A percentile compares a stretch with the other conserved stretches of the same genome.
Evolutionary conservation across 257 asterid genomes (phyloP).

Genomic region (Asclepias syriaca): DNA sequence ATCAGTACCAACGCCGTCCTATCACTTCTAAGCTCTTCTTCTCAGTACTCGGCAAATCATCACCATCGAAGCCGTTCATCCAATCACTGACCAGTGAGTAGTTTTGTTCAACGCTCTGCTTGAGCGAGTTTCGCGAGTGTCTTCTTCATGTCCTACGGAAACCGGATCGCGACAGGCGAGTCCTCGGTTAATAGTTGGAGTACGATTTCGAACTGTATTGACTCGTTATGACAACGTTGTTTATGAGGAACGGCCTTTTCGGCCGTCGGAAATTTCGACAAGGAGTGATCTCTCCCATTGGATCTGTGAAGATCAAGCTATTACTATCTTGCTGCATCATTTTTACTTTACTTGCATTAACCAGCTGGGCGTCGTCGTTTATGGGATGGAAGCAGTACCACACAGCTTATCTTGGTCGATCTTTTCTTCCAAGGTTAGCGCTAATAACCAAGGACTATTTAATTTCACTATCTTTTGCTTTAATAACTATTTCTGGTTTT

Average conservation of each 20-base stretch:
- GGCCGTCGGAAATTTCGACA: slow-evolving; percentile 70
- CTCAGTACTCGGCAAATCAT: neutral
- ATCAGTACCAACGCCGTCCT: neutral
- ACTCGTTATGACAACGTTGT: slow-evolving; percentile 7
- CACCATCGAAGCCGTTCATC: neutral
- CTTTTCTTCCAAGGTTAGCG: slow-evolving; percentile 39
- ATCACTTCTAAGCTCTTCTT: neutral
- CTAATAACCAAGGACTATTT: slow-evolving; percentile 4
- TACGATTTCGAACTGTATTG: neutral
- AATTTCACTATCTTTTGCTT: neutral
- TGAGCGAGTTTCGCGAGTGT: neutral
- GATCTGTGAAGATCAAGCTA: slow-evolving; percentile 66
- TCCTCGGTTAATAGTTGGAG: neutral
- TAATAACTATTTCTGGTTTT: neutral
- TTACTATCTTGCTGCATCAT: slow-evolving; percentile 44
- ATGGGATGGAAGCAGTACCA: slow-evolving; percentile 42
- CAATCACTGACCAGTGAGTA: neutral
- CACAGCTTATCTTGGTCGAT: slow-evolving; percentile 27
- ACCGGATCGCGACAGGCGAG: neutral
- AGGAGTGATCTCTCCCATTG: slow-evolving; percentile 52
- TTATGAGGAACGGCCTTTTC: slow-evolving; percentile 51
- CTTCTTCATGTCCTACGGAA: neutral
- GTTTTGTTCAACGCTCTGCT: neutral
- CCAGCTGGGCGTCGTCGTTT: slow-evolving; percentile 51
- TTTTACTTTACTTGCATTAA: slow-evolving; percentile 38